Base-by-base conservation (phyloP, 1,139 yeast species). In the Ogataea hybrid region DNA sequence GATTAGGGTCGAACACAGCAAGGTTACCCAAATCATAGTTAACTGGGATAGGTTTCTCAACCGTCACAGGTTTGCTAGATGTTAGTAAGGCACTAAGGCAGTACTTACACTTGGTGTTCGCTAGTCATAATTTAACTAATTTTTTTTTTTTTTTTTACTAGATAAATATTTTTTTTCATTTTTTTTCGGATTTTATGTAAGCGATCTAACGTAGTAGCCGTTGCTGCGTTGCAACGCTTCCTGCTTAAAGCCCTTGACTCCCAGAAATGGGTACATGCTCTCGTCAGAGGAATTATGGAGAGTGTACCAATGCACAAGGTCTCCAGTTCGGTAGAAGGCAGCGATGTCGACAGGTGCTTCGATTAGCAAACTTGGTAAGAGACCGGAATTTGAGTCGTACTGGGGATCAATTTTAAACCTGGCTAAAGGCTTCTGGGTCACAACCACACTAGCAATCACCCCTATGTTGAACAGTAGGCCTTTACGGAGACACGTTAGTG, bases 11-110 rank as follows among this genome's bases (percentile, higher is more conserved):
- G 62, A 86, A 89, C 2, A 86, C 87, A 8, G 96, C 81, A 50
- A 90, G 71, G 63, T 88, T 85, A 35, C 97, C 97, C 51, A 89
- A 69, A 63, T 90, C 97, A 59, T 73, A 89, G 8, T 81, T 71
- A 42, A 84, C 90, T 34, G 96, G 96, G 48, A 89, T 86, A 18
- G 84, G 84, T 65, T 89, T 89, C 36, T 86, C 92, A 21, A 90
- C 97, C 22, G 89, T 82, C 22, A 86, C 90, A 9, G 95, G 84
- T 61, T 81, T 80, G 54, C 61, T 54, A 22, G 16, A n/a, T 25
- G 44, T 41, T 34, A 37, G 44, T 27, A 12, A 17, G 9, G 27
- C 11, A 12, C 16, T 7, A 10, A 4, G 9, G 4, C 4, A 12
- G 25, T 11, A 20, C 55, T 44, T 51, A 52, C 56, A 48, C 39